These are phyloP conservation scores for Fusarium mundagurra DNA, from an alignment of 2,329 filamentous ascomycete species.

Conservation along the genomic window DNA sequence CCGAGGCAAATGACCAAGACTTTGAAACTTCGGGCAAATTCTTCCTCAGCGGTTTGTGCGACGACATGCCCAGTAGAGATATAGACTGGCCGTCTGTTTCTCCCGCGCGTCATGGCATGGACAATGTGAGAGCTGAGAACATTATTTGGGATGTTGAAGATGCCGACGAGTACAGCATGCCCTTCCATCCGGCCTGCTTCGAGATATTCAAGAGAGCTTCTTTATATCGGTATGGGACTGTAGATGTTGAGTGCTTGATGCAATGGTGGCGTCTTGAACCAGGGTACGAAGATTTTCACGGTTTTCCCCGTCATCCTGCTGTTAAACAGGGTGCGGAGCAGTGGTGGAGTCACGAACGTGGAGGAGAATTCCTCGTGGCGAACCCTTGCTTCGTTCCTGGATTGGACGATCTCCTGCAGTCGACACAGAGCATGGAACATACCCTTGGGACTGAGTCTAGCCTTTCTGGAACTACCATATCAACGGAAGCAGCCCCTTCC, in stretches of 20 bases:
- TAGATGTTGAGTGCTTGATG: conserved; percentile 35
- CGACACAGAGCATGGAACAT: not conserved
- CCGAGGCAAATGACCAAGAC: conserved; percentile 25
- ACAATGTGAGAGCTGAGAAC: not conserved
- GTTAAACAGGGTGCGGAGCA: not conserved
- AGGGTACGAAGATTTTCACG: not conserved
- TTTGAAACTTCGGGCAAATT: conserved; percentile 27
- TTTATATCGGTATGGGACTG: conserved; percentile 1
- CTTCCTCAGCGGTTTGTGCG: conserved; percentile 36
- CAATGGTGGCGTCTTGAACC: conserved; percentile 21
- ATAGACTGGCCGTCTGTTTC: not conserved
- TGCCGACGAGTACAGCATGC: conserved; percentile 16
- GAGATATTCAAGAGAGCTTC: conserved; percentile 45
- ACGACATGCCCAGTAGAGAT: conserved; percentile 22
- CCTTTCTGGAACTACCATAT: too few species aligned
- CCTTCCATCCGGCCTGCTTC: conserved; percentile 45
- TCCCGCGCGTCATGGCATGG: conserved; percentile 19
- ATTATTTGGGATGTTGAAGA: not conserved
- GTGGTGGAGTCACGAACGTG: conserved; percentile 21
- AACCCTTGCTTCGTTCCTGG: conserved; percentile 35
- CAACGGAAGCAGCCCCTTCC: fast-evolving
- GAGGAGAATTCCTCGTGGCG: conserved; percentile 31
- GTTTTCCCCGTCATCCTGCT: conserved; percentile 13
- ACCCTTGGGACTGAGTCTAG: not conserved
- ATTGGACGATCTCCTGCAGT: not conserved